Conservation (phyloP, 2,329 filamentous ascomycete genomes). For the Penicillium sp. region DNA sequence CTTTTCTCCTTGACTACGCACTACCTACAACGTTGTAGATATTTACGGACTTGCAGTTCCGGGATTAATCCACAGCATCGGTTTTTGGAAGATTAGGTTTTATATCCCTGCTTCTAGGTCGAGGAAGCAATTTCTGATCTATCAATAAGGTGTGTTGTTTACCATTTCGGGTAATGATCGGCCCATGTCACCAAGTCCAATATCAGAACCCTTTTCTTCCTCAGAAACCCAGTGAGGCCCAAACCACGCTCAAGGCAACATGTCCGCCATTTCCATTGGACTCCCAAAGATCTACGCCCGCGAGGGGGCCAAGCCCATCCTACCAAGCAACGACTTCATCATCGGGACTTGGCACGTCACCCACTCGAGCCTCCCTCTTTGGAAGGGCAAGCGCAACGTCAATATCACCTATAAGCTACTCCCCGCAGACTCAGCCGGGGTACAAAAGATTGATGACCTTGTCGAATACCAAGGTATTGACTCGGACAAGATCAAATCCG, state of each 20-base stretch:
- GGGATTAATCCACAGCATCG: too few relatives aligned
- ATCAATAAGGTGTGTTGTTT: neutral
- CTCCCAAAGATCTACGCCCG: neutral
- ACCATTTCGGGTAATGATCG: neutral
- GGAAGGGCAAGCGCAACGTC: constrained; percentile 26
- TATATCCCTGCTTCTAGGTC: neutral
- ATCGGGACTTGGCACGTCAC: constrained; percentile 27
- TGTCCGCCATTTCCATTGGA: neutral
- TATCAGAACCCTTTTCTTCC: neutral
- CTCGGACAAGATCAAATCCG: constrained; percentile 18
- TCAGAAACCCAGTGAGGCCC: neutral
- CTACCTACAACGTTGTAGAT: too few relatives aligned
- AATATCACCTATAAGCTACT: constrained; percentile 22
- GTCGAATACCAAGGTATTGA: constrained; percentile 18
- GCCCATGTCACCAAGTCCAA: neutral
- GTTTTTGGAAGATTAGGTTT: too few relatives aligned
- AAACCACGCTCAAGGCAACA: neutral
- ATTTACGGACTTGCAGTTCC: too few relatives aligned
- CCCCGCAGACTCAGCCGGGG: constrained; percentile 3
- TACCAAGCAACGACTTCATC: constrained; percentile 19
- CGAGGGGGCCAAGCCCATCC: neutral
- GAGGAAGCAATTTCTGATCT: neutral
- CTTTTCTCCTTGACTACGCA: too few relatives aligned
- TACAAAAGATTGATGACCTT: constrained; percentile 20
- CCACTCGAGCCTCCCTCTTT: constrained; percentile 23